Evolutionary conservation across 2,329 filamentous ascomycete genomes (phyloP).

Genomic region (Incumbomyces delicatus): DNA sequence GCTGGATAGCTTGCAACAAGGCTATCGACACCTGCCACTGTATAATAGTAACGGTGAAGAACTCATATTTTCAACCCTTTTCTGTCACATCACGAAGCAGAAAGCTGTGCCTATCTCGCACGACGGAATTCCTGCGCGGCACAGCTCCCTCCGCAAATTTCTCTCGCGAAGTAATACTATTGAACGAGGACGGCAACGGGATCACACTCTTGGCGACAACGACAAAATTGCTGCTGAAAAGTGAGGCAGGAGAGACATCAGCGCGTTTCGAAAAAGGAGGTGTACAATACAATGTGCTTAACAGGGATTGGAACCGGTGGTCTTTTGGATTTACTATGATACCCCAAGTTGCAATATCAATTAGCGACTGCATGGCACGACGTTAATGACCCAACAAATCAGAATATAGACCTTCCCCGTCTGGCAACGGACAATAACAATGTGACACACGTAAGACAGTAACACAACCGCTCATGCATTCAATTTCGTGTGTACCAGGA

Average conservation of each 20-base stretch:
- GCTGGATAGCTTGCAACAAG: slow-evolving; percentile 76
- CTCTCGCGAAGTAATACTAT: slow-evolving; percentile 15
- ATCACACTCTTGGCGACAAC: slow-evolving; percentile 13
- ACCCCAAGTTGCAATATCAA: not conserved
- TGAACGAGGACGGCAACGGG: slow-evolving; percentile 17
- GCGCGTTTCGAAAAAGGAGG: slow-evolving; percentile 3
- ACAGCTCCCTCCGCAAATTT: slow-evolving; percentile 15
- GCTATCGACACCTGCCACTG: slow-evolving; percentile 84
- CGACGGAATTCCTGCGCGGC: slow-evolving; percentile 24
- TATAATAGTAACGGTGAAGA: slow-evolving; percentile 83
- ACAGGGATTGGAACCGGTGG: not conserved
- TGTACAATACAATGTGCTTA: slow-evolving; percentile 1
- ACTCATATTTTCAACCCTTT: slow-evolving; percentile 88
- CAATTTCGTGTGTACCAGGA: too few relatives aligned
- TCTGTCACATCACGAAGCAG: slow-evolving; percentile 70
- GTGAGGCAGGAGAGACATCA: slow-evolving; percentile 15
- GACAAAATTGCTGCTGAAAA: slow-evolving; percentile 8
- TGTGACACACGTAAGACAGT: not conserved
- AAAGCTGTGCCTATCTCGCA: slow-evolving; percentile 23
- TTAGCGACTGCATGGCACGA: slow-evolving; percentile 3
- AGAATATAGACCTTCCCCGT: not conserved
- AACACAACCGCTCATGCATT: too few relatives aligned
- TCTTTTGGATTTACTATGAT: slow-evolving; percentile 2
- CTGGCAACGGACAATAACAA: slow-evolving; percentile 2
- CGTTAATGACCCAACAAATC: not conserved